Evolutionary conservation across 108 stramenopile species (phyloP).

Genomic region (Discostella pseudostelligera): DNA sequence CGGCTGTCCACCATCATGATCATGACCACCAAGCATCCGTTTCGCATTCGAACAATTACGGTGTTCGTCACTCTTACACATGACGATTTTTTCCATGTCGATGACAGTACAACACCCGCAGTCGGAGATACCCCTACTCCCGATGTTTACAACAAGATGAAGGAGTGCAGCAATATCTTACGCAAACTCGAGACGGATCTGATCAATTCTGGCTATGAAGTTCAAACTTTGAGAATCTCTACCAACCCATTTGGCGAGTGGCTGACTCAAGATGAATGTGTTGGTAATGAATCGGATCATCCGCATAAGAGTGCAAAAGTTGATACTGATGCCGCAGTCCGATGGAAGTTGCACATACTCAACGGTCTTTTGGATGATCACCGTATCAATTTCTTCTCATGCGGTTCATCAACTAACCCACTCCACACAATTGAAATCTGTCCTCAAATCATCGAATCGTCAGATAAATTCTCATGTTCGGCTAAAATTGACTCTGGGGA

Average conservation of each 20-base stretch:
- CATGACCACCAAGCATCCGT: constrained; percentile 11
- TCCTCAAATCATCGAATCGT: constrained; percentile 43
- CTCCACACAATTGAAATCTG: constrained; percentile 44
- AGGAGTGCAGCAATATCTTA: constrained; percentile 21
- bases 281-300: neutral
- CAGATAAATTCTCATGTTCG: constrained; percentile 64
- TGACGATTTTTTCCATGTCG: constrained; percentile 45
- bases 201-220: constrained; percentile 52
- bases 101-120: constrained; percentile 1
- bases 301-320: too few species aligned
- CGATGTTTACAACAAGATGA: constrained; percentile 20
- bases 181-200: constrained; percentile 30
- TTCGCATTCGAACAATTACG: constrained; percentile 54
- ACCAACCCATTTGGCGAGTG: constrained; percentile 89
- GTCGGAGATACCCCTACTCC: neutral
- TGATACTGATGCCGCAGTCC: neutral
- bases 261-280: constrained; percentile 21
- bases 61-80: constrained; percentile 43
- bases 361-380: constrained; percentile 42
- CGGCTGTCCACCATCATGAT: neutral
- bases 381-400: constrained; percentile 63
- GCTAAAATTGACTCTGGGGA: constrained; percentile 50
- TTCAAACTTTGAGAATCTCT: constrained; percentile 80
- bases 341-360: constrained; percentile 34
- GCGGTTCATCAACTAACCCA: constrained; percentile 61